phyloP scores from a whole-genome alignment of 257 asterid species.

The Echium plantagineum region DNA sequence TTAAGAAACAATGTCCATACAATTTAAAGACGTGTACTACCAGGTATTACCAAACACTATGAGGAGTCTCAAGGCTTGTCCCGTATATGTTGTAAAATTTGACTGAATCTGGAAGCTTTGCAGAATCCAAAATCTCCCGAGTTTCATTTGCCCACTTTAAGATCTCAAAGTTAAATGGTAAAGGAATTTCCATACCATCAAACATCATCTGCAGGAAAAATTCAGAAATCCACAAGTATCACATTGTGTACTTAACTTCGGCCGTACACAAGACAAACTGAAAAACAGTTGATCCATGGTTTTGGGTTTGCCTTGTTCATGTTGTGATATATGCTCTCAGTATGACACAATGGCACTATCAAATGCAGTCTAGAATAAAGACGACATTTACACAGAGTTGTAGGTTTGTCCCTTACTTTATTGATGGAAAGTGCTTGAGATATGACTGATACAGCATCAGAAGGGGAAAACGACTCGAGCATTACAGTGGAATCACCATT shows the following conservation, averaged over 20 bases:
- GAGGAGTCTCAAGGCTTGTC: conserved; percentile 63
- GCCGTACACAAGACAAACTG: too few species aligned
- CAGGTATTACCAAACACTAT: too few species aligned
- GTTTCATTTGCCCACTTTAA: conserved; percentile 81
- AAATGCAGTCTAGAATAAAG: neutral
- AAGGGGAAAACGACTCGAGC: too few species aligned
- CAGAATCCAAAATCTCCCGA: conserved; percentile 45
- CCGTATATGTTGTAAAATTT: conserved; percentile 91
- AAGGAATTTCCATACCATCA: conserved; percentile 47
- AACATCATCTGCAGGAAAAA: conserved; percentile 45
- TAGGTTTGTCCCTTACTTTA: too few species aligned
- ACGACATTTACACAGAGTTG: too few species aligned
- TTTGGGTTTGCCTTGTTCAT: neutral
- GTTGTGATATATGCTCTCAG: neutral
- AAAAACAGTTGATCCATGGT: too few species aligned
- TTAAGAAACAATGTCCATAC: neutral
- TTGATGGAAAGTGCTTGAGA: too few species aligned
- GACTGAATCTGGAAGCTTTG: conserved; percentile 50
- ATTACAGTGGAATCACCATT: too few species aligned
- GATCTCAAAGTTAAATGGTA: conserved; percentile 69
- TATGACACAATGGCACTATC: too few species aligned
- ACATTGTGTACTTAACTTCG: too few species aligned
- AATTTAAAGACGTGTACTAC: neutral
- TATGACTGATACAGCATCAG: too few species aligned
- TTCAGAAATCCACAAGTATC: too few species aligned